Base-by-base conservation (phyloP, 164 flowering plant genomes). In the Warburgia ugandensis region DNA sequence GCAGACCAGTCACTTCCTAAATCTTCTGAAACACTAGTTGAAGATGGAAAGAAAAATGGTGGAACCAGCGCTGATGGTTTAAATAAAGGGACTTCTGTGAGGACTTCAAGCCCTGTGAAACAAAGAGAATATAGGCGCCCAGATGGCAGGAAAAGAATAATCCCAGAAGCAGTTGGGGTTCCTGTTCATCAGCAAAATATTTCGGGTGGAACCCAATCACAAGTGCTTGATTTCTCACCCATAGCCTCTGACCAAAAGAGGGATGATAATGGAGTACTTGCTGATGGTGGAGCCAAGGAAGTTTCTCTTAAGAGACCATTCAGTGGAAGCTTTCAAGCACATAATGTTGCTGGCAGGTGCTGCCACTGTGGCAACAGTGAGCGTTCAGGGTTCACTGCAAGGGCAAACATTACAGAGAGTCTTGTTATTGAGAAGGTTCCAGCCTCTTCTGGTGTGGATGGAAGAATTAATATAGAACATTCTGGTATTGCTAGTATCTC, bases 141-240 rank as follows among this genome's bases (percentile, higher is more conserved):
- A 35, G 99, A 92, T 77, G 99, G 99, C 13, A 74, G 99, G 63
- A 92, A 88, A 67, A 77, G 99, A 68, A 92, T 92, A 54, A 92
- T 92, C 50, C 99, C 99, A 2, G 97, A 92, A 73, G 86, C 99
- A 39, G 89, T 92, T 51, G 95, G 99, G 16, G 77, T 74, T 48
- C 80, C 95, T 29, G 44, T 54, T 54, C 80, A 72, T 58, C 79
- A 73, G 49, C 84, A 84, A 50, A 76, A 56, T 52, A 60, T 75
- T 9, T 61, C 78, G n/a, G n/a, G n/a, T n/a, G n/a, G n/a, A n/a
- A n/a, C n/a, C n/a, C n/a, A n/a, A n/a, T n/a, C n/a, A n/a, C n/a
- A n/a, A n/a, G n/a, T n/a, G 22, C 57, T 62, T 46, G 83, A 77
- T 28, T 68, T 79, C 32, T 68, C 83, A 54, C 44, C 20, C 21